Evolutionary conservation across 139 green algal species (phyloP), one percentile per base, ranked within the genome.

Genomic region (Auxenochlorella pyrenoidosa): DNA sequence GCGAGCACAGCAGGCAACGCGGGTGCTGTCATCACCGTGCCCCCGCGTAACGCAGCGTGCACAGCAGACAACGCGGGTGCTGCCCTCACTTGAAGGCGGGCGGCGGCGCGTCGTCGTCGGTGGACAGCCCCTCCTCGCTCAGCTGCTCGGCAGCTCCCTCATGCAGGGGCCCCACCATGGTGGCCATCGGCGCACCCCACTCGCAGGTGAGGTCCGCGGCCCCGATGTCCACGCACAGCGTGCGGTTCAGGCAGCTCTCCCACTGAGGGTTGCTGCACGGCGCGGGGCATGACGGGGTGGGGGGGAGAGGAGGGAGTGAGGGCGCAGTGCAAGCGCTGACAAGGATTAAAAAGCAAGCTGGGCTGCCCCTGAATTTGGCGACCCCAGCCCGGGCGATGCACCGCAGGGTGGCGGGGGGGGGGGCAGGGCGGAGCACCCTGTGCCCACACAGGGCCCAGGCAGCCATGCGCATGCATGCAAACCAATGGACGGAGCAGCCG

Each of bases 221-320:
- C 26, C 12, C 32, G 75, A 30, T 16, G 43, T 59, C 30, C 30
- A 81, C 75, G 15, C 28, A 59, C 43, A 81, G 75, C 26, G 75
- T 81, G 44, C 75, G 75, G 75, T 81, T 81, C 12, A 63, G 43
- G 75, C 75, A 81, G 26, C 26, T 30, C 75, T 81, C 75, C 75
- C 75, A 81, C 75, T 41, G 28, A 0, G 75, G 26, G 28, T 30
- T 10, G 43, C 75, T 81, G 75, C 75, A 63, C 5, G 75, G 43
- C 8, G 26, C 1, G 38, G 75, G 26, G n/a, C n/a, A n/a, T n/a
- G n/a, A 6, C 3, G 18, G 30, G 71, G 71, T 4, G n/a, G 40
- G 75, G 41, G 4, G 5, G 43, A 30, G 70, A n/a, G 21, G 72
- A 34, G 26, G 72, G 72, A 22, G 22, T 22, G 40, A 79, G 38